Evolutionary conservation across 768 basidiomycete species (phyloP), one percentile per base, ranked within the genome.

Genomic region (Crassisporium funariophilum): DNA sequence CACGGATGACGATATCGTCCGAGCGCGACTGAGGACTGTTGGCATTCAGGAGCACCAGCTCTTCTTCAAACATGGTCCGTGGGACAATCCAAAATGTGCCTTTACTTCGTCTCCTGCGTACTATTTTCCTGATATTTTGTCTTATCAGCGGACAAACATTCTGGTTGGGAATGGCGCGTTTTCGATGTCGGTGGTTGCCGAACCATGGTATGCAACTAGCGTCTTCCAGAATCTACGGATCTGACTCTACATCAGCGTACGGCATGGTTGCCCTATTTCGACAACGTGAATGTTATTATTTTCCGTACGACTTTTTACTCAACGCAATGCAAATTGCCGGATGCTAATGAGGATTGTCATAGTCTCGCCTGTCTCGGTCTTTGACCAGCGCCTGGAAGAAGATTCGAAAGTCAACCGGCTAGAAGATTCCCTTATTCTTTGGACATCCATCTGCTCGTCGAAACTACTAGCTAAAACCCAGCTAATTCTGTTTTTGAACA

Each of bases 181-280:
- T 90, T 83, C 64, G 88, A 90, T 59, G 88, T 89, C 38, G 86
- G 85, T 24, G 87, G 83, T 13, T 84, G 82, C 49, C 79, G 87
- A 43, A 86, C 85, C 5, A 68, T 72, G 66, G 86, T 86, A 58
- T 16, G 73, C 62, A 35, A 34, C 42, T 43, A 4, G 35, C 44
- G 25, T 45, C 31, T n/a, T 34, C 24, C 39, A 34, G 20, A 9
- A 37, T 27, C 39, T 34, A 17, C 23, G 16, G 23, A 29, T 19
- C 37, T 59, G 35, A 62, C 41, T 51, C 35, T 45, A 45, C 31
- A 11, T 56, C 47, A 89, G 84, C 87, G 89, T 29, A 70, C 80
- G 16, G 84, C 84, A 0, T 91, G 89, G 89, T 68, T 88, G 15
- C 85, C 88, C 0, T 91, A 82, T 65, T 91, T 91, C 58, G 84